Base-by-base conservation (phyloP, 1,139 yeast species). In the Pneumocystis wakefieldiae region DNA sequence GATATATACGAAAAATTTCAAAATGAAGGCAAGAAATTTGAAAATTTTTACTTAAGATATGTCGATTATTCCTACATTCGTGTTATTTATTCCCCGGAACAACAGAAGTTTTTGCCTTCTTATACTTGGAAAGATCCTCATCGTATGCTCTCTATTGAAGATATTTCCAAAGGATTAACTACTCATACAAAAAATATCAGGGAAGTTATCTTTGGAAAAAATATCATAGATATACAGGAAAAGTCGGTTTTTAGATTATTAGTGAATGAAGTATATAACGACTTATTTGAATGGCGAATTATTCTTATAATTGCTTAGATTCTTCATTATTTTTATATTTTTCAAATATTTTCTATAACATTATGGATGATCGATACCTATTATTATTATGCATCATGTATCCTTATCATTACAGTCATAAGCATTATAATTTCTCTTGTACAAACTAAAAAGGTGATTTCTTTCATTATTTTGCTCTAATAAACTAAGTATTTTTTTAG, bases 351-450 rank as follows among this genome's bases (percentile, higher is more conserved):
- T 71, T 90, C 97, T 1, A 86, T 92, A 64, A 76, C 90, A 48
- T 77, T 92, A 60, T 92, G 99, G 99, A 80, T 90, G 17, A 83
- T 89, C 42, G 99, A 92, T 72, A 85, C 87, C 69, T 92, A 94
- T 73, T 87, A 84, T 73, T 92, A 91, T 75, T 92, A 92, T 72
- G 99, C 99, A 0, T 80, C 83, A 38, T 94, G 98, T 74, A 92
- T 92, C 66, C 86, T 94, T 69, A 68, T 90, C 57, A 92, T 94
- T 57, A 92, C 98, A 0, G 72, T 89, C 61, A 76, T 87, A 4
- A 87, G 96, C 1, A 85, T 94, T 24, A 76, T 81, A 29, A 87
- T 90, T 70, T 86, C 97, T 0, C 77, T 94, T 60, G 69, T 87
- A 37, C 98, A 92, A 71, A 94, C 97, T 0, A 86, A 82, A 70